Evolutionary conservation across 2,329 filamentous ascomycete species (phyloP).

Genomic region (Aspergillus fumigatus): DNA sequence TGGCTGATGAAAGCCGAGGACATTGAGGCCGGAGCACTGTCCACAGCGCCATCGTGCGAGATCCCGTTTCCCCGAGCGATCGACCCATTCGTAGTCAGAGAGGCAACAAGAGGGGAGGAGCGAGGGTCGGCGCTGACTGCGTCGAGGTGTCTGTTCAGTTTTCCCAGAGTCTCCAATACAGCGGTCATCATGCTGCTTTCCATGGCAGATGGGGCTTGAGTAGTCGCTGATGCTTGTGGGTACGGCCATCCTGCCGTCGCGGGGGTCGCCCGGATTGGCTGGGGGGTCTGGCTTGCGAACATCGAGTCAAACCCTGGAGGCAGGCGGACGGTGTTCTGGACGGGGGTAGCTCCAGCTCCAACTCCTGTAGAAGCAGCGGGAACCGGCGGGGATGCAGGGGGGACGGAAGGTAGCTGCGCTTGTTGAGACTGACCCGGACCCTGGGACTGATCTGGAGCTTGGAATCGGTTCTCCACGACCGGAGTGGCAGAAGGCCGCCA

Average conservation of each 20-base stretch:
- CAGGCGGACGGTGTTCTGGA: conserved; percentile 23
- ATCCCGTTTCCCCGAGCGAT: background rate
- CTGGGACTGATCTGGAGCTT: no score
- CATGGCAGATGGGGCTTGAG: conserved; percentile 11
- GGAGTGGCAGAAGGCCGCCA: conserved; percentile 7
- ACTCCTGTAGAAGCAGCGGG: background rate
- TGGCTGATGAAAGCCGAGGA: conserved; percentile 13
- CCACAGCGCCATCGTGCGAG: background rate
- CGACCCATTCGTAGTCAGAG: conserved; percentile 12
- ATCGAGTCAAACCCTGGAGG: conserved; percentile 39
- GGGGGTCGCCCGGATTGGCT: background rate
- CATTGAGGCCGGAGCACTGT: background rate
- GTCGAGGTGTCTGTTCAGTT: conserved; percentile 36
- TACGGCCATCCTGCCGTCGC: background rate
- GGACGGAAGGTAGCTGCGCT: background rate
- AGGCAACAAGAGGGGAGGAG: conserved; percentile 21
- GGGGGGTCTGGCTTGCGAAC: conserved; percentile 24
- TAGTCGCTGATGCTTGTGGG: conserved; percentile 5
- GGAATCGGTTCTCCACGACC: background rate
- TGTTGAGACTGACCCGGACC: background rate
- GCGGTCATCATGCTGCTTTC: conserved; percentile 28
- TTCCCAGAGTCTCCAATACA: conserved; percentile 33
- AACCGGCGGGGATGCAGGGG: background rate
- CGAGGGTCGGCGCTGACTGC: conserved; percentile 17
- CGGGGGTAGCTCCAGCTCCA: conserved; percentile 4